phyloP scores from a whole-genome alignment of 495 filamentous ascomycete species.

The Xeromyces bisporus region DNA sequence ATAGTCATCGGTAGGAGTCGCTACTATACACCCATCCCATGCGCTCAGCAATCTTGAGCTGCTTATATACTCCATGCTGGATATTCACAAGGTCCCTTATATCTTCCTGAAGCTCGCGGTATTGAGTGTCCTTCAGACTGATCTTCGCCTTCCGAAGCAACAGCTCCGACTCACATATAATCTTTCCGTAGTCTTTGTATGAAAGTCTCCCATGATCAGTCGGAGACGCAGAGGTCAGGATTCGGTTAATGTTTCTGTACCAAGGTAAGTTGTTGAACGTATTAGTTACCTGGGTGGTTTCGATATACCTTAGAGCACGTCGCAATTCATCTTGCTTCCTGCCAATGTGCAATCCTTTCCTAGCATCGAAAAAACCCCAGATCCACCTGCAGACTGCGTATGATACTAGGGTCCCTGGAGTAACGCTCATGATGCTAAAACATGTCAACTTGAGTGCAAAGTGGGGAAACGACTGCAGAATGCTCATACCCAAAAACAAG shows the following conservation, averaged over 20 bases:
- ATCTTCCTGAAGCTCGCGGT: constrained; percentile 73
- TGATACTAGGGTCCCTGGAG: constrained; percentile 73
- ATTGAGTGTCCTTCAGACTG: constrained; percentile 50
- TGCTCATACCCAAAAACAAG: constrained; percentile 64
- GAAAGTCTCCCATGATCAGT: constrained; percentile 48
- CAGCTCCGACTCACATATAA: constrained; percentile 75
- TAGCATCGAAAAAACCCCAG: constrained; percentile 43
- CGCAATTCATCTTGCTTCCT: constrained; percentile 46
- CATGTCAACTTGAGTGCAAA: constrained; percentile 8
- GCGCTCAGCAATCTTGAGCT: constrained; percentile 59
- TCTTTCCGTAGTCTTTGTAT: constrained; percentile 79
- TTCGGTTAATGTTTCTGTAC: constrained; percentile 59
- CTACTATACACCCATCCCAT: constrained; percentile 79
- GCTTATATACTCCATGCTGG: constrained; percentile 48
- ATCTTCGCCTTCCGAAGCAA: constrained; percentile 47
- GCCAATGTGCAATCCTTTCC: constrained; percentile 44
- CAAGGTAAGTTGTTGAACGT: constrained; percentile 2
- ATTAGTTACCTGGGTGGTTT: neutral
- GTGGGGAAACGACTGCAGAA: neutral
- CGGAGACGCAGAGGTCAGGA: constrained; percentile 47
- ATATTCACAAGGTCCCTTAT: constrained; percentile 66
- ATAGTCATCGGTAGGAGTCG: constrained; percentile 31
- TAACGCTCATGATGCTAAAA: constrained; percentile 65
- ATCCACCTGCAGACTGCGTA: constrained; percentile 61
- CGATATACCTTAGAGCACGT: constrained; percentile 47